Base-by-base conservation (phyloP, 202 grass and related monocot genomes). In the Brachypodium distachyon region DNA sequence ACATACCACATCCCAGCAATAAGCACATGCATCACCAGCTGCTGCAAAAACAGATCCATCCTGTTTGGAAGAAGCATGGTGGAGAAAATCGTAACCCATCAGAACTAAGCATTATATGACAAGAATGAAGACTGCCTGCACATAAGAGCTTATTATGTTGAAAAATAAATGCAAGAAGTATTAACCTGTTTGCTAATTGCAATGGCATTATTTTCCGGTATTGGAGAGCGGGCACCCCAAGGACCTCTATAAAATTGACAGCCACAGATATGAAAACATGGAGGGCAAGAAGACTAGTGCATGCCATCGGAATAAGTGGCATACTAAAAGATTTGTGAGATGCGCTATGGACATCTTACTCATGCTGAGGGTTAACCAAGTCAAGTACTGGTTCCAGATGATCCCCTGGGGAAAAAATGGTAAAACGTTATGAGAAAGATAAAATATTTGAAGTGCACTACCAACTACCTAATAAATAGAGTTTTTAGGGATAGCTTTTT, bases 1-100 rank as follows among this genome's bases (percentile, higher is more conserved):
- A 88, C 84, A 72, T 95, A 98, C 95, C 89, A 90, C 84, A 89
- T 98, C 95, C 95, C 95, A 98, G 74, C 82, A 87, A 81, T 95
- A 98, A 81, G 89, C 87, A 84, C 89, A 87, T 76, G 84, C 87
- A 92, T 98, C 95, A 57, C 89, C 95, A 1, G 95, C 87, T 54
- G 91, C 95, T 64, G 89, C 85, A 33, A 82, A 92, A 87, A 98
- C 72, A 58, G 87, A 98, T 69, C 89, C 87, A 85, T 98, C 89
- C 95, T 98, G 77, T 90, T 85, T 56, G 29, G 23, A 89, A 84
- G 37, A 74, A 84, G 3, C 21, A 12, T 19, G 46, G 23, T 10
- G 34, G 8, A 44, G 17, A 9, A 47, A 63, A 80, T 70, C 53
- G 73, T 31, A 48, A 48, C 27, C 26, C 14, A 26, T 25, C 2